Conservation (phyloP, 2,329 filamentous ascomycete species). For the Phialophora tarda region DNA sequence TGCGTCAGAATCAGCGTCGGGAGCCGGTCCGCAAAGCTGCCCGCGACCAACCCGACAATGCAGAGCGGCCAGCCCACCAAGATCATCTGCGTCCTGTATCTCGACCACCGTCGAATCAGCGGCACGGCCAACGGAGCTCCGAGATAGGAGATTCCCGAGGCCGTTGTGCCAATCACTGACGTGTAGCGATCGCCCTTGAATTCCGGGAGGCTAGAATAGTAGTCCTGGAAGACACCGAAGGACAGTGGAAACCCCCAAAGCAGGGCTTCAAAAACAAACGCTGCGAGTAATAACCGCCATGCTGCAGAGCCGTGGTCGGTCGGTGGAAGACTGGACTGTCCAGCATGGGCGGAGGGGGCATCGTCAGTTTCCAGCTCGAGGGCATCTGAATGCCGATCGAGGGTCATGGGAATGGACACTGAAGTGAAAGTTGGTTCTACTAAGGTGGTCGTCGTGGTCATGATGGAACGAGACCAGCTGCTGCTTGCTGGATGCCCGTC, state of each 20-base stretch:
- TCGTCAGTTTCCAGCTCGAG: conserved; percentile 18
- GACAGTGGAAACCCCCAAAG: conserved; percentile 41
- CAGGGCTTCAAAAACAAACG: conserved; percentile 38
- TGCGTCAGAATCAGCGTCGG: conserved; percentile 49
- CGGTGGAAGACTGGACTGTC: conserved; percentile 18
- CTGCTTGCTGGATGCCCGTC: not conserved
- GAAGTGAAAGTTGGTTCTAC: not conserved
- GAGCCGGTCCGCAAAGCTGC: conserved; percentile 46
- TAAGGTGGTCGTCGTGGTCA: not conserved
- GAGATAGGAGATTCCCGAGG: conserved; percentile 38
- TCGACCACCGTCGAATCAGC: conserved; percentile 45
- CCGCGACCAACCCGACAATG: conserved; percentile 46
- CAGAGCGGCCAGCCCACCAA: conserved; percentile 50
- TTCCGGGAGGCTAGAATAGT: conserved; percentile 42
- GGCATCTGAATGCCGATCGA: not conserved
- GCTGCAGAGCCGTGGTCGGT: conserved; percentile 34
- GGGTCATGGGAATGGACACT: not conserved
- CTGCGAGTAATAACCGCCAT: conserved; percentile 34
- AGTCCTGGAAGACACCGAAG: conserved; percentile 46
- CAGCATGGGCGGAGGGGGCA: not conserved
- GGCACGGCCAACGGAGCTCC: conserved; percentile 42
- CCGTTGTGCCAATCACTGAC: conserved; percentile 45
- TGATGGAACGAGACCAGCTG: not conserved
- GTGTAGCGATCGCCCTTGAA: conserved; percentile 41
- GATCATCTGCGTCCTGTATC: conserved; percentile 47